A percentile compares a stretch with the other conserved stretches of the same genome.
These are phyloP conservation scores for Cyclospora cayetanensis DNA, from an alignment of 169 alveolate genomes.

Conservation along the genomic window DNA sequence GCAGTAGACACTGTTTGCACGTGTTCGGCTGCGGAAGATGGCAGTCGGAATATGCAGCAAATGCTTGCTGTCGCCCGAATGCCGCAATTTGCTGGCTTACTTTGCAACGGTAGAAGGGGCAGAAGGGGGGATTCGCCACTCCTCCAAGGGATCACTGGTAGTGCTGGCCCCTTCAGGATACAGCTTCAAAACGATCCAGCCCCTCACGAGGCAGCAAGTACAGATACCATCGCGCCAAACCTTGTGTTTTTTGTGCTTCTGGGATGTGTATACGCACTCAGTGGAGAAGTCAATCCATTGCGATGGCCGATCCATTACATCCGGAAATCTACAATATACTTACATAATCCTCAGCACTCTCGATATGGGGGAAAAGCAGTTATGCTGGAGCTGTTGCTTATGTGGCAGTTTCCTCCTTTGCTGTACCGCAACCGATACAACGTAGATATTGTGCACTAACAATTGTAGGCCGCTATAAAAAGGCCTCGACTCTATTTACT, in stretches of 20 bases:
- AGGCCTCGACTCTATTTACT: no score
- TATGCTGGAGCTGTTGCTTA: no score
- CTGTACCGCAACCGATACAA: no score
- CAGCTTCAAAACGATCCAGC: slow-evolving; percentile 54
- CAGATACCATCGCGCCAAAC: slow-evolving; percentile 65
- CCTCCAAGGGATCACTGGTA: slow-evolving; percentile 17
- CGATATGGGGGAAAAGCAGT: no score
- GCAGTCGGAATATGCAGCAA: neutral
- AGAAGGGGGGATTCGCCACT: slow-evolving; percentile 20
- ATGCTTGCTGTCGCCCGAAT: neutral
- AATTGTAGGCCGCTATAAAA: no score
- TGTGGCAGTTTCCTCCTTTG: no score
- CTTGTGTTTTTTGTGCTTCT: slow-evolving; percentile 67
- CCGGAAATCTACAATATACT: neutral
- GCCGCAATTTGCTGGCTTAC: neutral
- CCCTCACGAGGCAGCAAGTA: slow-evolving; percentile 52
- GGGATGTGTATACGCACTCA: slow-evolving; percentile 68
- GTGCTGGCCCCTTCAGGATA: slow-evolving; percentile 61
- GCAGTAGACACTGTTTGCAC: neutral
- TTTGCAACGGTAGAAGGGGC: slow-evolving; percentile 26
- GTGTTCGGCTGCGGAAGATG: neutral
- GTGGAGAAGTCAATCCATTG: slow-evolving; percentile 48
- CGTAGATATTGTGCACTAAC: no score
- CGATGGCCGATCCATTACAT: slow-evolving; percentile 40
- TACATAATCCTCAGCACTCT: no score